phyloP scores from a whole-genome alignment of 2,329 filamentous ascomycete species.

The Stylonectria norvegica region DNA sequence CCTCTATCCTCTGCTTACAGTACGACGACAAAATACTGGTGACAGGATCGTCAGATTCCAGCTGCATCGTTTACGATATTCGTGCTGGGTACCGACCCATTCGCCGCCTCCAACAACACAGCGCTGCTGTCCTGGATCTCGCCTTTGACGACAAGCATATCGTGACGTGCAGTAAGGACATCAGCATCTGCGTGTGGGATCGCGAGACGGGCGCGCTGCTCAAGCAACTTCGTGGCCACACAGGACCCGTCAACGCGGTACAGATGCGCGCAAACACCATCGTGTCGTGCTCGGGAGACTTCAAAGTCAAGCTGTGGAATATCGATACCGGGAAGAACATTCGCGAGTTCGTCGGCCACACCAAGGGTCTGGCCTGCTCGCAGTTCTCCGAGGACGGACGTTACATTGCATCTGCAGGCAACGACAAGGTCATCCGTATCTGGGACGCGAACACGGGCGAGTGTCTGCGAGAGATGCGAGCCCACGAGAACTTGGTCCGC shows the following conservation, averaged over 20 bases:
- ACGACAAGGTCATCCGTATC: constrained; percentile 92
- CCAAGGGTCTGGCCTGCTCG: constrained; percentile 89
- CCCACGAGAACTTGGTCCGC: constrained; percentile 82
- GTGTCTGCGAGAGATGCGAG: constrained; percentile 74
- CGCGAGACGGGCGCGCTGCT: constrained; percentile 72
- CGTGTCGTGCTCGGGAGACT: constrained; percentile 91
- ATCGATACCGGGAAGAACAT: constrained; percentile 83
- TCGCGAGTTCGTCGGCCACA: constrained; percentile 85
- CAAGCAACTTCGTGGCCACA: constrained; percentile 78
- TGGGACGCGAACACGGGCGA: constrained; percentile 92
- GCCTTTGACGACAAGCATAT: constrained; percentile 91
- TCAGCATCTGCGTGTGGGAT: constrained; percentile 92
- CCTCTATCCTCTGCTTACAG: constrained; percentile 90
- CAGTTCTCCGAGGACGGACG: constrained; percentile 96
- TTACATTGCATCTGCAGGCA: constrained; percentile 89
- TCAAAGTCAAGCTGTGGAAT: constrained; percentile 92
- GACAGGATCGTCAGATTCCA: constrained; percentile 88
- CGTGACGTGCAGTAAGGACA: constrained; percentile 95
- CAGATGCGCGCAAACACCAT: constrained; percentile 91
- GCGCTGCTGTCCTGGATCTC: constrained; percentile 86
- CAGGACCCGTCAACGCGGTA: constrained; percentile 92
- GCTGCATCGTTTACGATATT: constrained; percentile 88
- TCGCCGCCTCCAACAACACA: constrained; percentile 72
- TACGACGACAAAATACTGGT: constrained; percentile 92
- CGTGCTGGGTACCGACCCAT: constrained; percentile 75